Base-by-base conservation (phyloP, 2,329 filamentous ascomycete species). In the Mollisiaceae sp. region DNA sequence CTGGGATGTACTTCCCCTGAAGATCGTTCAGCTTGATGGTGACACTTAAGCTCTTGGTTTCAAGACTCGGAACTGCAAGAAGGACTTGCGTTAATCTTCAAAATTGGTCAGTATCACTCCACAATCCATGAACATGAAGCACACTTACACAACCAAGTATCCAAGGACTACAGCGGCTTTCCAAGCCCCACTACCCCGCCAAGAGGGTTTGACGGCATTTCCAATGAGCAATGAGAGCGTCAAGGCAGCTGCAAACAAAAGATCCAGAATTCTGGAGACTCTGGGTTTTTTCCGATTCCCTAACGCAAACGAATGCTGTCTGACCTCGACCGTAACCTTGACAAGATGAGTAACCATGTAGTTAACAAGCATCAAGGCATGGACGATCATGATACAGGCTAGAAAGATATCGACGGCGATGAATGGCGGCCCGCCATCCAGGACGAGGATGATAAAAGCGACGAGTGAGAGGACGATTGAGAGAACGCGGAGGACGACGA, bases 51-150 rank as follows among this genome's bases (percentile, higher is more conserved):
- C 88, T 0, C 80, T 97, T 43, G 78, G 82, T 55, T 83, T 85
- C 6, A 89, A 94, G 70, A 89, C 89, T 61, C 96, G 91, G 91
- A 86, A 88, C 73, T 82, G 65, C 65, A 36, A 64, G 60, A 18
- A 67, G 15, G 39, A 62, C 14, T 41, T 66, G 66, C 47, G 59
- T 39, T 11, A 59, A 55, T 45, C 59, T 63, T 35, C 9, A 36
- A 0, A 12, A 4, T 6, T 35, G 22, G 24, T 65, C 27, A 65
- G 59, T 24, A 55, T 22, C 39, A 27, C 18, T 47, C 24, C 38
- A 20, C 36, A 22, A 18, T 36, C 32, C 15, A 3, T 9, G 18
- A 15, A 59, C 14, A 15, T 11, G 8, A 47, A 45, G 18, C 1
- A 20, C 20, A 64, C 69, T 68, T 62, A 71, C 69, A 70, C 59